Percentiles rank a stretch among this genome's conserved stretches.
These are phyloP conservation scores for Aspergillus fructus DNA, from an alignment of 2,329 filamentous ascomycete species.

Conservation along the genomic window DNA sequence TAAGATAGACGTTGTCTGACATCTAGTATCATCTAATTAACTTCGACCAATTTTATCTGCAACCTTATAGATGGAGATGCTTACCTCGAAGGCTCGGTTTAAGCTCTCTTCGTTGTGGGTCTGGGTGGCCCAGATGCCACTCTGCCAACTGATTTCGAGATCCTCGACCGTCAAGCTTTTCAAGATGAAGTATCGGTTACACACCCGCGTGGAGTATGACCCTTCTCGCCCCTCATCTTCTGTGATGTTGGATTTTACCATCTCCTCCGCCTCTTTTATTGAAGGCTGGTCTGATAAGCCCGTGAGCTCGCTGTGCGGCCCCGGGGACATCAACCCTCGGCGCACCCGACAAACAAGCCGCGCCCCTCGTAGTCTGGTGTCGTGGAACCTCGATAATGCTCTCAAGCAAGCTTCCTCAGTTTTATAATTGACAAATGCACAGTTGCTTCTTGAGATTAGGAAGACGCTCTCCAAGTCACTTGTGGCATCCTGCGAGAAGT, in stretches of 20 bases:
- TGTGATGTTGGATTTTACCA: constrained; percentile 2
- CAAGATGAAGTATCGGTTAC: constrained; percentile 84
- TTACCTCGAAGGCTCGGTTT: constrained; percentile 79
- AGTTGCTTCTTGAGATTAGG: constrained; percentile 94
- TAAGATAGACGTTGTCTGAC: constrained; percentile 80
- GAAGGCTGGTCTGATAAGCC: constrained; percentile 53
- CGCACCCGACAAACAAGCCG: constrained; percentile 82
- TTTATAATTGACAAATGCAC: constrained; percentile 93
- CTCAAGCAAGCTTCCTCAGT: constrained; percentile 72
- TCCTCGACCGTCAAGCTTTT: constrained; percentile 93
- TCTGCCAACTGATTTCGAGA: constrained; percentile 81
- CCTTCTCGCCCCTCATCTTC: constrained; percentile 13
- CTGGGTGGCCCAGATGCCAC: constrained; percentile 90
- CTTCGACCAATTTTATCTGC: not conserved
- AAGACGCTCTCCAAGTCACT: constrained; percentile 84
- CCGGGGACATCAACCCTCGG: constrained; percentile 49
- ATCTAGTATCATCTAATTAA: constrained; percentile 49
- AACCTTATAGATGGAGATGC: constrained; percentile 18
- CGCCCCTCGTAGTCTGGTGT: constrained; percentile 83
- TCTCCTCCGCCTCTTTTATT: constrained; percentile 29
- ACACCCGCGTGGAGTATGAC: constrained; percentile 37
- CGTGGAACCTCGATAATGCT: constrained; percentile 82
- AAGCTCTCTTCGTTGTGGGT: constrained; percentile 84
- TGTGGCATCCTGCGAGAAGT: constrained; percentile 77
- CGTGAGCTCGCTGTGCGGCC: constrained; percentile 25